phyloP scores from a whole-genome alignment of 148 eudicot genomes.

The Spergularia marina region DNA sequence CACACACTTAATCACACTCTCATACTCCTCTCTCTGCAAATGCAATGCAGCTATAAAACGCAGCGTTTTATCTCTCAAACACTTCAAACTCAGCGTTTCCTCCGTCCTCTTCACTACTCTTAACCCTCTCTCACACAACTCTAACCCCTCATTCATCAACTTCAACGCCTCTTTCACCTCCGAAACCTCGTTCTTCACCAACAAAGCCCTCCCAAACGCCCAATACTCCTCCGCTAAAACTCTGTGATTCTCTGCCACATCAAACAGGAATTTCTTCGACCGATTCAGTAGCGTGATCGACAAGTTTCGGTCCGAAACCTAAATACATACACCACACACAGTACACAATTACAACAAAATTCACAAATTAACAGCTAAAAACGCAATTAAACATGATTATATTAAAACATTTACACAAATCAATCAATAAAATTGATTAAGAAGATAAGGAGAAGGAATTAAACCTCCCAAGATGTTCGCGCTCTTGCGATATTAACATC shows the following conservation, averaged over 20 bases:
- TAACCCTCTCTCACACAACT: conserved; percentile 75
- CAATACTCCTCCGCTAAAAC: conserved; percentile 67
- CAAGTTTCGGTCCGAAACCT: conserved; percentile 51
- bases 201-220: conserved; percentile 53
- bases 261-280: conserved; percentile 59
- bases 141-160: conserved; percentile 83
- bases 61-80: conserved; percentile 55
- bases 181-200: conserved; percentile 41
- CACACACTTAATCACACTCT: conserved; percentile 88
- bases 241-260: conserved; percentile 45
- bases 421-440: not conserved
- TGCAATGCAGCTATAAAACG: conserved; percentile 88
- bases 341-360: not conserved
- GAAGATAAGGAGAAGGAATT: not conserved
- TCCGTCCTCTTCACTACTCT: conserved; percentile 59
- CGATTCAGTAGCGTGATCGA: conserved; percentile 69
- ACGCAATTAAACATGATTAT: not conserved
- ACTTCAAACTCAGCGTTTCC: conserved; percentile 56
- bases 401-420: not conserved
- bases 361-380: conserved; percentile 1
- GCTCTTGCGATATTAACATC: conserved; percentile 75
- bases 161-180: conserved; percentile 63
- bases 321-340: not conserved
- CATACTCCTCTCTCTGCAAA: conserved; percentile 82
- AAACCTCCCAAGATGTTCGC: conserved; percentile 71